These are phyloP conservation scores for Nicotiana tomentosiformis DNA, from an alignment of 257 asterid species.

Conservation along the genomic window DNA sequence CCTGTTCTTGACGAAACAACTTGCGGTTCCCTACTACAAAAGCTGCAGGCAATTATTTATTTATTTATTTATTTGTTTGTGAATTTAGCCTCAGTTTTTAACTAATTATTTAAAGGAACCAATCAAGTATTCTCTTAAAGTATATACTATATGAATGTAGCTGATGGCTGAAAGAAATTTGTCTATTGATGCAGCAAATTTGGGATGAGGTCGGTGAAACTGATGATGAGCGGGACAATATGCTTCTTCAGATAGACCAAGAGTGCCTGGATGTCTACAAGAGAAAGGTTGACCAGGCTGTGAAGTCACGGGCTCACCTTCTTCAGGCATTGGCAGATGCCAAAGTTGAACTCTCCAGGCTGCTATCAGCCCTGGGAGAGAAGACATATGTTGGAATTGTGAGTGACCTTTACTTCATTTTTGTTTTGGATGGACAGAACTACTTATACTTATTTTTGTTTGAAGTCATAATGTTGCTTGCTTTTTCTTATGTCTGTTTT, in stretches of 20 bases:
- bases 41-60: slow-evolving; percentile 58
- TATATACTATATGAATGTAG: not conserved
- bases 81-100: not conserved
- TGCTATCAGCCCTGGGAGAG: slow-evolving; percentile 79
- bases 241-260: slow-evolving; percentile 85
- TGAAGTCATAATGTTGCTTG: not conserved
- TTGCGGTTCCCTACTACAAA: slow-evolving; percentile 78
- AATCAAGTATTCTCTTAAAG: not conserved
- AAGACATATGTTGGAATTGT: slow-evolving; percentile 67
- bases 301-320: slow-evolving; percentile 68
- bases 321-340: slow-evolving; percentile 92
- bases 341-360: slow-evolving; percentile 81
- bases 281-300: slow-evolving; percentile 91
- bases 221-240: slow-evolving; percentile 78
- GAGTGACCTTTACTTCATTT: slow-evolving; percentile 24
- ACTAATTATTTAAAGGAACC: slow-evolving; percentile 10
- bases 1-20: slow-evolving; percentile 46
- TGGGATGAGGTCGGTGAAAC: slow-evolving; percentile 98
- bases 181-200: slow-evolving; percentile 52
- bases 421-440: not conserved
- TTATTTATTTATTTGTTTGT: not conserved
- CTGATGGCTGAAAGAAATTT: slow-evolving; percentile 3
- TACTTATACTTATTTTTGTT: not conserved
- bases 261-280: slow-evolving; percentile 92
- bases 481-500: not conserved